A percentile compares a stretch with the other conserved stretches of the same genome.
Evolutionary conservation across 2,329 filamentous ascomycete species (phyloP).

Genomic region (Colletotrichum karsti): DNA sequence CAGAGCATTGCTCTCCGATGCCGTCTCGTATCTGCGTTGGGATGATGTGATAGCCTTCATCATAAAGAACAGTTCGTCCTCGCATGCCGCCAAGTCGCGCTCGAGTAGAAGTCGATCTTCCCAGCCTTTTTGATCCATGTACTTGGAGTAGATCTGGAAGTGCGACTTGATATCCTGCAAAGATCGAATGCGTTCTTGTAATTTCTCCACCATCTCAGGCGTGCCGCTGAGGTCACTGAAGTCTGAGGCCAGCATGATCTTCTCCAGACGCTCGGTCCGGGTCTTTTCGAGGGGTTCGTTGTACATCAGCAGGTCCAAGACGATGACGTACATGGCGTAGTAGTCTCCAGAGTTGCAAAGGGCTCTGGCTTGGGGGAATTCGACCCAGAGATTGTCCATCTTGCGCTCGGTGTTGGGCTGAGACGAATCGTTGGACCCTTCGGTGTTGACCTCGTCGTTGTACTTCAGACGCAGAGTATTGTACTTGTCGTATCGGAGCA

Average conservation of each 20-base stretch:
- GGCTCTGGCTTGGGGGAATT: constrained; percentile 93
- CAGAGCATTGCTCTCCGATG: constrained; percentile 78
- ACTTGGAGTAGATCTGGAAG: constrained; percentile 91
- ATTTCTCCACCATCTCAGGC: constrained; percentile 88
- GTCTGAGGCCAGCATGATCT: constrained; percentile 98
- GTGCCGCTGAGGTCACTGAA: constrained; percentile 96
- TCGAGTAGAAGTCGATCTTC: constrained; percentile 90
- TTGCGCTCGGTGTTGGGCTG: constrained; percentile 73
- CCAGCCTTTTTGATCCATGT: constrained; percentile 90
- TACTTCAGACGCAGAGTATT: constrained; percentile 97
- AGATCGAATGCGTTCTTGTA: constrained; percentile 92
- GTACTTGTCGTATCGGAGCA: constrained; percentile 96
- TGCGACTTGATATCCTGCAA: constrained; percentile 96
- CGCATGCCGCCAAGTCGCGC: constrained; percentile 85
- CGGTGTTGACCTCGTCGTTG: constrained; percentile 87
- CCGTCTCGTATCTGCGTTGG: constrained; percentile 82
- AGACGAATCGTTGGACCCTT: constrained; percentile 60
- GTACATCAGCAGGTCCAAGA: constrained; percentile 94
- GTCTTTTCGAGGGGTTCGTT: constrained; percentile 97
- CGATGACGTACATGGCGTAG: constrained; percentile 98
- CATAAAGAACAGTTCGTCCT: constrained; percentile 98
- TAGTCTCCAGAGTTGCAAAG: constrained; percentile 98
- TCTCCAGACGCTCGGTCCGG: constrained; percentile 92
- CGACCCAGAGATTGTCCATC: constrained; percentile 97
- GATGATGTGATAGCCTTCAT: constrained; percentile 99